Conservation (phyloP, 2,329 filamentous ascomycete species). For the Claviceps quebecensis region DNA sequence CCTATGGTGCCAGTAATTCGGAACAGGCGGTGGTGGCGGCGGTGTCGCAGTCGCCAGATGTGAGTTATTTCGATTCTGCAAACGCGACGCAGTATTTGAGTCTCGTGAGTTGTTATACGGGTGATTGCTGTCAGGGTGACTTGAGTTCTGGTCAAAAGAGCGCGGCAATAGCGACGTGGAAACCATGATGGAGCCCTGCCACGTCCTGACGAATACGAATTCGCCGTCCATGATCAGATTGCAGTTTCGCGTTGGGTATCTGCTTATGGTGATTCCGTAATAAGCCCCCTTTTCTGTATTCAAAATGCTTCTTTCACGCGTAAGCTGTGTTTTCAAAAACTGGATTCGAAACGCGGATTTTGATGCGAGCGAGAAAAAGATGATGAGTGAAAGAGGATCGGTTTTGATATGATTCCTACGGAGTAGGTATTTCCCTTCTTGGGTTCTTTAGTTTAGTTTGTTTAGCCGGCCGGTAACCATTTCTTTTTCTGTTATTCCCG, state of each 20-base stretch:
- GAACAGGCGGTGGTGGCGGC: not conserved
- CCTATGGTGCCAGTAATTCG: constrained; percentile 4
- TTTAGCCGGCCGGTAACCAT: too few species aligned
- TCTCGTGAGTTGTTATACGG: not conserved
- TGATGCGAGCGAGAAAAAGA: not conserved
- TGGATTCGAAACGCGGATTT: not conserved
- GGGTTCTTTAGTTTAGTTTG: too few species aligned
- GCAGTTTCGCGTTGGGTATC: not conserved
- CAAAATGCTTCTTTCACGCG: not conserved
- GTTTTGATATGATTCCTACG: not conserved
- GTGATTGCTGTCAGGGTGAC: not conserved
- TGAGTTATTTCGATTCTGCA: not conserved
- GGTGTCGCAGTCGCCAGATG: not conserved
- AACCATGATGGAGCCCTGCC: constrained; percentile 5
- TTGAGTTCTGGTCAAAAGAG: constrained; percentile 1
- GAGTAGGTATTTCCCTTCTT: too few species aligned
- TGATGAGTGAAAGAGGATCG: not conserved
- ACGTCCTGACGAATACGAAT: constrained; percentile 3
- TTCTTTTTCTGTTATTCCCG: not conserved
- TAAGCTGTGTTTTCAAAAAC: not conserved
- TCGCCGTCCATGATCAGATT: constrained; percentile 3
- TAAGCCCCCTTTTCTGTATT: not conserved
- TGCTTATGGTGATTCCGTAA: not conserved
- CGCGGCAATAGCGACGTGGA: constrained; percentile 3
- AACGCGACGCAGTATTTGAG: not conserved